Conservation (phyloP, 1,284 basidiomycete species). For the Ustilago curta region DNA sequence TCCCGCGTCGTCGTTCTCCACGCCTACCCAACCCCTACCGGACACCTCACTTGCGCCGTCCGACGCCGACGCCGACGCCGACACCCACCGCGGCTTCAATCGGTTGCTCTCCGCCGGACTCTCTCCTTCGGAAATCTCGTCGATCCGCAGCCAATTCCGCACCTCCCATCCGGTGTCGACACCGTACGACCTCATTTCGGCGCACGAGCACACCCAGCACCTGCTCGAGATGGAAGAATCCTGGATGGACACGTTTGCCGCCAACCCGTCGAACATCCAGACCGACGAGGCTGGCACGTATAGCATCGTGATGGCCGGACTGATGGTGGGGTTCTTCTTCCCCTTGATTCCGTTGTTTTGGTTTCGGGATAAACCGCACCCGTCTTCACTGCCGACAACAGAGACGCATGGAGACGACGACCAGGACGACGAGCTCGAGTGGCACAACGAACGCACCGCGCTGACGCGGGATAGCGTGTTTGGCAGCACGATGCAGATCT, state of each 20-base stretch:
- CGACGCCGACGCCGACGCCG: not conserved
- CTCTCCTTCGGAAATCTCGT: conserved; percentile 23
- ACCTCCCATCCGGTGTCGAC: conserved; percentile 23
- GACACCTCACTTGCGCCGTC: not conserved
- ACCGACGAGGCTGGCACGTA: conserved; percentile 4
- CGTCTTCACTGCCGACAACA: conserved; percentile 10
- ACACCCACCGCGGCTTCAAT: conserved; percentile 41
- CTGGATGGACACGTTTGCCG: conserved; percentile 45
- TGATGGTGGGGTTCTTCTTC: conserved; percentile 45
- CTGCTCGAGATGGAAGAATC: conserved; percentile 46
- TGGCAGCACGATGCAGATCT: conserved; percentile 42
- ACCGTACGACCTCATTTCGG: conserved; percentile 29
- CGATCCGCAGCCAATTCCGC: conserved; percentile 38
- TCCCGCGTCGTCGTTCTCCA: not conserved
- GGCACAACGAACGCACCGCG: conserved; percentile 8
- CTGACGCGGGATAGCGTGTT: conserved; percentile 26
- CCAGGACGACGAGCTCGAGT: conserved; percentile 27
- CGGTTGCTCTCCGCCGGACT: conserved; percentile 40
- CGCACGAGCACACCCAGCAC: conserved; percentile 33
- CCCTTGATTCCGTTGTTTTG: conserved; percentile 40
- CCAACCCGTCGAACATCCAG: not conserved
- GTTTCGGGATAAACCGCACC: conserved; percentile 33
- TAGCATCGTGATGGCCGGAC: conserved; percentile 32
- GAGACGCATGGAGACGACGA: conserved; percentile 1
- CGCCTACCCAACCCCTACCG: not conserved